Evolutionary conservation across 345 rosid species (phyloP), one percentile per base, ranked within the genome.

Genomic region (Geranium brycei): DNA sequence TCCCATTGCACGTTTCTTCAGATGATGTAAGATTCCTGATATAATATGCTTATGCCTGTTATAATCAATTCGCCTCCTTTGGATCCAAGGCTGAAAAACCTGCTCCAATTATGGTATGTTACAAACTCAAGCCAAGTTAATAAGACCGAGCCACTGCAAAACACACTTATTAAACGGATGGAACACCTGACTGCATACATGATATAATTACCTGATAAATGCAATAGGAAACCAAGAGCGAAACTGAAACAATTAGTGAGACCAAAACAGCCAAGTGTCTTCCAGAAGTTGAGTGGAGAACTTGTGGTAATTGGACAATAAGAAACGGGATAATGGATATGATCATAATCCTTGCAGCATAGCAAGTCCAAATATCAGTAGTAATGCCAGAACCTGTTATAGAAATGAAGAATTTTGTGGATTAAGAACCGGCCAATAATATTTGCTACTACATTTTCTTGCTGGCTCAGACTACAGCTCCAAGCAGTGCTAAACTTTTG

Each of bases 301-400:
- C 57, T 47, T 71, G 68, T 5, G 74, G 81, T 60, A 75, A 41
- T 32, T 78, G 82, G 19, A 78, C 78, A 11, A 78, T 69, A 13
- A 81, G 5, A 32, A 79, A 75, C 12, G 83, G 83, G 13, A 75
- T 23, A 17, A 77, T 53, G 7, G 86, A 82, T 59, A 82, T 18
- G 4, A 68, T 53, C 86, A 79, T 82, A 64, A 82, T 79, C 57
- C 68, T 73, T 1, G 83, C 83, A 57, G 80, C 71, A 66, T 75
- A 73, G 67, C 69, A 66, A 28, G 83, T 77, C 83, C 78, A 71
- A 15, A 73, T 61, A 66, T 82, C 86, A 51, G 79, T 77, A 58
- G 66, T 63, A 63, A 82, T 74, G 4, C 68, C 71, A 19, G 64
- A 66, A 17, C 73, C 77, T 74, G 58, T 64, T 65, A 59, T 30